Conservation (phyloP, 805 yeast species). For the Debaryomyces prosopidis region DNA sequence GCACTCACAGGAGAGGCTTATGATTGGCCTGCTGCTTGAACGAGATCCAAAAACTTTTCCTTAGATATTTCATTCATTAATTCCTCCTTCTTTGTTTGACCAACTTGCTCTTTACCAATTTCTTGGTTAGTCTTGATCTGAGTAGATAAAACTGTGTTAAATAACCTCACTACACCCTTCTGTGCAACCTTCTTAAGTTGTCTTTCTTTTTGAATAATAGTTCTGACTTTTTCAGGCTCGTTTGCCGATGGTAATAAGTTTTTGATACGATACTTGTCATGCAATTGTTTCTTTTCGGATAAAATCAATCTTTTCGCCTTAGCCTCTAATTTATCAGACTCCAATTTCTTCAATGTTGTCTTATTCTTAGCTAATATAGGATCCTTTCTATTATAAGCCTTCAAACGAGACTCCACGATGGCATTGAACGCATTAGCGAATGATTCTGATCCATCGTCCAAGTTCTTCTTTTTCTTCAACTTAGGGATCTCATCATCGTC, state of each 20-base stretch:
- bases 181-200: constrained; percentile 78
- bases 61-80: constrained; percentile 78
- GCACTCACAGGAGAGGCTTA: neutral
- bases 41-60: constrained; percentile 85
- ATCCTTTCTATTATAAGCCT: constrained; percentile 85
- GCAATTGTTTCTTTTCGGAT: constrained; percentile 67
- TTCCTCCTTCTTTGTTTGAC: constrained; percentile 54
- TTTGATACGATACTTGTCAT: constrained; percentile 66
- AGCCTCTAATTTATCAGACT: constrained; percentile 76
- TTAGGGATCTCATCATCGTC: constrained; percentile 44
- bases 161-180: constrained; percentile 80
- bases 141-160: constrained; percentile 79
- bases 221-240: constrained; percentile 57
- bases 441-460: constrained; percentile 69
- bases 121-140: constrained; percentile 63
- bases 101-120: constrained; percentile 45
- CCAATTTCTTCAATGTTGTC: constrained; percentile 66
- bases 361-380: constrained; percentile 90
- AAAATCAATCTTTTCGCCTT: constrained; percentile 74
- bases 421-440: constrained; percentile 86
- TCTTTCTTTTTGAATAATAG: constrained; percentile 64
- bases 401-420: constrained; percentile 78
- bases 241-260: constrained; percentile 65
- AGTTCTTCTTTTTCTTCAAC: constrained; percentile 56
- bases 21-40: constrained; percentile 68